These are phyloP conservation scores for Mallotus nudiflorus DNA, from an alignment of 345 rosid genomes.

Conservation along the genomic window DNA sequence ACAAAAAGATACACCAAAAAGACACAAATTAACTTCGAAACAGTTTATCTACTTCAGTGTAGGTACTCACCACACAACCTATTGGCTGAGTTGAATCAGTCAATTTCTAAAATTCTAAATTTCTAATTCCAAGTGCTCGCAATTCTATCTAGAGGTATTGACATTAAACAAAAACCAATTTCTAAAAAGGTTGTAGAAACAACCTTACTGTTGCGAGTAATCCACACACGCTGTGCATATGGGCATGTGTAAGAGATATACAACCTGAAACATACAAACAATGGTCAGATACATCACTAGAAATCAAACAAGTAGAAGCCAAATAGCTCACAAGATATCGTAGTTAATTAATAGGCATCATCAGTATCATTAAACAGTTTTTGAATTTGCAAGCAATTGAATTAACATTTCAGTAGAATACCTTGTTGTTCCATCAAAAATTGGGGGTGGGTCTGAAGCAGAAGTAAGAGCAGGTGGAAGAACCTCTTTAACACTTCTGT, in stretches of 20 bases:
- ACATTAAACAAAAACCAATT: not conserved
- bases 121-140: not conserved
- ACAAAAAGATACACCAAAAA: not conserved
- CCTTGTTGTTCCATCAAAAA: constrained; percentile 87
- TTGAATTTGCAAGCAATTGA: too few relatives aligned
- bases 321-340: not conserved
- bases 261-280: constrained; percentile 44
- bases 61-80: not conserved
- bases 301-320: not conserved
- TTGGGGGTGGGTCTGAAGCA: constrained; percentile 58
- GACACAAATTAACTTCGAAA: not conserved
- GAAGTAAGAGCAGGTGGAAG: constrained; percentile 67
- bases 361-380: not conserved
- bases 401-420: not conserved
- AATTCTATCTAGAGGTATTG: not conserved
- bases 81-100: not conserved
- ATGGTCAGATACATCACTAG: not conserved
- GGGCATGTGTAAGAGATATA: constrained; percentile 74
- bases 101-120: not conserved
- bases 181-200: constrained; percentile 10
- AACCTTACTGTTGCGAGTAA: constrained; percentile 77
- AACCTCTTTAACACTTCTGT: constrained; percentile 44
- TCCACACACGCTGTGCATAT: constrained; percentile 83
- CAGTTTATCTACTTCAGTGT: not conserved
- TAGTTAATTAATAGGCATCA: too few relatives aligned